A percentile compares a stretch with the other conserved stretches of the same genome.
Evolutionary conservation across 768 basidiomycete species (phyloP).

Genomic region (Candolleomyces eurysporus): DNA sequence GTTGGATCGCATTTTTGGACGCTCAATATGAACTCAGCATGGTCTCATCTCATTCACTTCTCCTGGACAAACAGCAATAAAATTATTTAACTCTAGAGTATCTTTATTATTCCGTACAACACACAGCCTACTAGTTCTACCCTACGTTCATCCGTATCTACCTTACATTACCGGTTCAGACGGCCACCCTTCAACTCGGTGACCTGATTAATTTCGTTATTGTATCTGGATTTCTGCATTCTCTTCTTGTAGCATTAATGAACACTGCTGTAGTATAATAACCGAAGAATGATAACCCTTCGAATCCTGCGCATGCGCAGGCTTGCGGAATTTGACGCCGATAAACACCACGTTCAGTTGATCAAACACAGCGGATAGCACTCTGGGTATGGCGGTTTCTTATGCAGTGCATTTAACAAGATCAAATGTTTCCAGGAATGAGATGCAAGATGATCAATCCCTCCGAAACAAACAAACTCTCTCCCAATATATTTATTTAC

Average conservation of each 20-base stretch:
- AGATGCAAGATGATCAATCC: not conserved
- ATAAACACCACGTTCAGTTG: not conserved
- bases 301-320: not conserved
- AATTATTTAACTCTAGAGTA: constrained; percentile 13
- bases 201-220: not conserved
- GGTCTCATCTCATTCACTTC: not conserved
- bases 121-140: not conserved
- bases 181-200: not conserved
- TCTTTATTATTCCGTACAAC: constrained; percentile 8
- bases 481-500: no score
- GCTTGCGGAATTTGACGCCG: not conserved
- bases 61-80: not conserved
- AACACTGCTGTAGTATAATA: not conserved
- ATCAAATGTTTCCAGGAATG: constrained; percentile 4
- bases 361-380: not conserved
- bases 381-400: not conserved
- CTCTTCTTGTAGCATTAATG: not conserved
- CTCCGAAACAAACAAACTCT: not conserved
- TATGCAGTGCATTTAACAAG: not conserved
- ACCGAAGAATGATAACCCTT: not conserved
- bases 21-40: constrained; percentile 9
- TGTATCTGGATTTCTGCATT: not conserved
- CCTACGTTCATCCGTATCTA: constrained; percentile 1
- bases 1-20: constrained; percentile 57
- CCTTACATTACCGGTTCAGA: not conserved